A percentile compares a stretch with the other conserved stretches of the same genome.
These are phyloP conservation scores for Metschnikowia dekortorum DNA, from an alignment of 805 yeast species.

Conservation along the genomic window DNA sequence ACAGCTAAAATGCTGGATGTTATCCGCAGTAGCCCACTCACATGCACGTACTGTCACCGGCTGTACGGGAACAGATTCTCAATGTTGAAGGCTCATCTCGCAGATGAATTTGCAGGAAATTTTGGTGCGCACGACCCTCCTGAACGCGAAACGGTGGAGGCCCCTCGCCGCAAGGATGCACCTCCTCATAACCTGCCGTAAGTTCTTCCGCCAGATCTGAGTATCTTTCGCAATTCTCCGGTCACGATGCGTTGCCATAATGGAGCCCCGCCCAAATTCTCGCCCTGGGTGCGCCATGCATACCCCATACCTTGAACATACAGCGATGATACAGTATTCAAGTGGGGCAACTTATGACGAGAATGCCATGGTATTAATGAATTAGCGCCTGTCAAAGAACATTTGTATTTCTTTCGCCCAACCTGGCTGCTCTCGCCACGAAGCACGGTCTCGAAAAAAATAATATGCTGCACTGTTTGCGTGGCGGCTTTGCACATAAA, in stretches of 20 bases:
- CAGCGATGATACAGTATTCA: background rate
- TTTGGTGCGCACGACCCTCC: slow-evolving; percentile 4
- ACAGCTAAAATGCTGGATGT: background rate
- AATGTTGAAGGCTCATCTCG: slow-evolving; percentile 27
- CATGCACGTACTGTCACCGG: slow-evolving; percentile 25
- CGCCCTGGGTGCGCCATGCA: background rate
- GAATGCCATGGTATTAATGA: background rate
- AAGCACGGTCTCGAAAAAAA: background rate
- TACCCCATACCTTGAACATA: background rate
- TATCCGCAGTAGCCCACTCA: slow-evolving; percentile 18
- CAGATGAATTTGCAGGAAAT: slow-evolving; percentile 19
- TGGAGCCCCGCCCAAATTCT: background rate
- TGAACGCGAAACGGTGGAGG: background rate
- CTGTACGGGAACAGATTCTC: slow-evolving; percentile 23
- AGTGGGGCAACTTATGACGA: background rate
- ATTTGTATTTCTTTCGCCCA: too few species aligned
- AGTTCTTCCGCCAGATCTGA: background rate
- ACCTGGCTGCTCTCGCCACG: background rate
- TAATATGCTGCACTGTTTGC: background rate
- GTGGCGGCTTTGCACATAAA: background rate
- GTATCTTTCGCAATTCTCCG: background rate
- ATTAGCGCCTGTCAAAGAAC: background rate
- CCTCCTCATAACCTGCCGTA: slow-evolving; percentile 1
- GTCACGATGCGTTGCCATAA: background rate
- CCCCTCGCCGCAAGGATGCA: background rate